Base-by-base conservation (phyloP, 441 rosid genomes). In the Pelargonium cotyledonis region DNA sequence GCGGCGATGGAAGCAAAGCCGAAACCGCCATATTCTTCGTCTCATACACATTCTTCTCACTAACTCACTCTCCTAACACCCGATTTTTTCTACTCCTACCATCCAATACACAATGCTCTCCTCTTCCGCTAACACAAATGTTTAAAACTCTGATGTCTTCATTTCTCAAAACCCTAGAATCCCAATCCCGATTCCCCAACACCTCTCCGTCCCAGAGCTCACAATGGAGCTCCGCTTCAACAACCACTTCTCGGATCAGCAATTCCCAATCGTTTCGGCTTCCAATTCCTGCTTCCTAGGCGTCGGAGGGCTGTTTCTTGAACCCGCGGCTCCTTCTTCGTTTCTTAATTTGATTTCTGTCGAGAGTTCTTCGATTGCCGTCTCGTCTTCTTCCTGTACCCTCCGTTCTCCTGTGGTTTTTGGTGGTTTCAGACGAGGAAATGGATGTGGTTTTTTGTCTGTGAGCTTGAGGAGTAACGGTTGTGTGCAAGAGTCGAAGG, bases 381-480 rank as follows among this genome's bases (percentile, higher is more conserved):
- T 29, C 35, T 29, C 35, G 1, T 29, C 35, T 29, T 29, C 35
- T 29, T 29, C 35, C 35, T 29, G 35, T 29, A 1, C 35, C 35
- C 35, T 29, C 35, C 35, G 35, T 2, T 29, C 31, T 15, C 31
- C 65, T 8, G 65, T 23, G 31, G 31, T 26, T 8, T 19, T 61
- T 61, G 31, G 65, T 10, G 65, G 38, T 10, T 21, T 26, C 65
- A 12, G 35, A 9, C 35, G 38, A 61, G 65, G 38, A 12, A 23
- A 26, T 61, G 31, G 65, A 29, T 61, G 71, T 8, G 67, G 82
- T 72, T 90, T 93, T 77, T 65, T 84, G 67, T 89, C 97, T 0
- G 87, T 88, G 66, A 85, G 96, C 57, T 80, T 90, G 72, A 85
- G 68, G 41, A 76, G 71, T 55, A 80, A 72, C 5, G 75, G 77